These are phyloP conservation scores for Vitis hybrid DNA, from an alignment of 177 flowering plant species.

Conservation along the genomic window DNA sequence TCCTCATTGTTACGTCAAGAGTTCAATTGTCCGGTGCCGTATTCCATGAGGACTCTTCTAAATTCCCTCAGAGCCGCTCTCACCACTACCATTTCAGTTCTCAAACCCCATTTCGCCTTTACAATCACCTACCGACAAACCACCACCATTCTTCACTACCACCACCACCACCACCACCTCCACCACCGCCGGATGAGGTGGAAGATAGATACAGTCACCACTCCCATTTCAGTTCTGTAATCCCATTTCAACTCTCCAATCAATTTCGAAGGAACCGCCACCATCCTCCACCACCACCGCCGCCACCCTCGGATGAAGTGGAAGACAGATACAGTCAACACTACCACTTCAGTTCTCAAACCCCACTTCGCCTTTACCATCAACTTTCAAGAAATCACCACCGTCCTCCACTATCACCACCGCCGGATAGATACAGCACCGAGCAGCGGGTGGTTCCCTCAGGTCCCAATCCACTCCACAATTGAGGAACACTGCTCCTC, in stretches of 20 bases:
- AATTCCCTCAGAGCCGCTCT: too few relatives aligned
- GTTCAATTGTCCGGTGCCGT: too few relatives aligned
- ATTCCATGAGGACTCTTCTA: too few relatives aligned
- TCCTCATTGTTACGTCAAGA: too few relatives aligned
- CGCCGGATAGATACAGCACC: background rate
- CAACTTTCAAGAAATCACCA: too few relatives aligned
- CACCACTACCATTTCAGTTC: too few relatives aligned
- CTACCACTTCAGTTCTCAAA: too few relatives aligned
- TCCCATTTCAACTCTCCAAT: background rate
- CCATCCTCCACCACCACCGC: background rate
- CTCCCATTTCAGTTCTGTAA: background rate
- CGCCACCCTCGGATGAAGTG: background rate
- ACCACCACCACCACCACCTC: background rate
- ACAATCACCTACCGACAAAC: too few relatives aligned
- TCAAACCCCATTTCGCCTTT: too few relatives aligned
- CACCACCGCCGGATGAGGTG: background rate
- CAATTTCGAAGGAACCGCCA: background rate
- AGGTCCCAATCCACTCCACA: constrained; percentile 32
- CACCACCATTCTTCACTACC: background rate
- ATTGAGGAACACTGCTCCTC: constrained; percentile 9
- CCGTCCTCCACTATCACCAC: too few relatives aligned
- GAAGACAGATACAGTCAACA: background rate
- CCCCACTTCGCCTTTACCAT: too few relatives aligned
- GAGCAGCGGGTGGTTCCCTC: constrained; percentile 24
- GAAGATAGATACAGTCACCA: background rate